Evolutionary conservation across 2,329 filamentous ascomycete species (phyloP).

Genomic region (Cytospora mali): DNA sequence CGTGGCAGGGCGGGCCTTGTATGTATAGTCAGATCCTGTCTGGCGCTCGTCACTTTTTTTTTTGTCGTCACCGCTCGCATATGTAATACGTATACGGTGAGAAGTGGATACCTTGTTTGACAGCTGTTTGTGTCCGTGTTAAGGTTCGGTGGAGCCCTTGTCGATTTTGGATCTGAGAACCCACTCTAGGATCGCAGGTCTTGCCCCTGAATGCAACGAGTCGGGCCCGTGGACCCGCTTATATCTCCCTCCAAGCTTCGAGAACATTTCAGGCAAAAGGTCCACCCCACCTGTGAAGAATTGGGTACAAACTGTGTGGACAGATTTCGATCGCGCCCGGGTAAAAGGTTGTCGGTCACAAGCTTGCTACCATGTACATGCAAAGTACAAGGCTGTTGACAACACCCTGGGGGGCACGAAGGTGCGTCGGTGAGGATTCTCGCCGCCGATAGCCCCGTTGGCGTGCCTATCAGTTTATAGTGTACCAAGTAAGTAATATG

Average conservation of each 20-base stretch:
- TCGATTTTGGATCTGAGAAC: constrained; percentile 15
- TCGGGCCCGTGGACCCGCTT: constrained; percentile 13
- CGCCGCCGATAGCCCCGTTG: constrained; percentile 12
- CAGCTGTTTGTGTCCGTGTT: constrained; percentile 26
- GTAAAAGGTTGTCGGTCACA: constrained; percentile 6
- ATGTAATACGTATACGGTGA: constrained; percentile 15
- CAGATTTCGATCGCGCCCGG: constrained; percentile 19
- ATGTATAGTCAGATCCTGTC: constrained; percentile 20
- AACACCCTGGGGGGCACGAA: constrained; percentile 6
- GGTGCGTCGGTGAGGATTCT: constrained; percentile 8
- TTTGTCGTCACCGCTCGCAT: constrained; percentile 25
- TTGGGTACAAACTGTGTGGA: constrained; percentile 24
- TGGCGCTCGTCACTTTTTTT: constrained; percentile 23
- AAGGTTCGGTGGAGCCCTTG: constrained; percentile 15
- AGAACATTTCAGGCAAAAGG: constrained; percentile 28
- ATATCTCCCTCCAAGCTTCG: constrained; percentile 25
- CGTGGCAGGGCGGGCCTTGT: constrained; percentile 24
- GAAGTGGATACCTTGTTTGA: constrained; percentile 22
- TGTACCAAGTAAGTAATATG: neutral
- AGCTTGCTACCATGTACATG: neutral
- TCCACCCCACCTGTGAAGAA: constrained; percentile 18
- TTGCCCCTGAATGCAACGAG: constrained; percentile 20
- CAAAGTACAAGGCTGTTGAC: neutral
- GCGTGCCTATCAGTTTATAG: neutral
- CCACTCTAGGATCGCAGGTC: constrained; percentile 17